Evolutionary conservation across 1,284 basidiomycete genomes (phyloP), one percentile per base, ranked within the genome.

Genomic region (Sphaerobolus stellatus): DNA sequence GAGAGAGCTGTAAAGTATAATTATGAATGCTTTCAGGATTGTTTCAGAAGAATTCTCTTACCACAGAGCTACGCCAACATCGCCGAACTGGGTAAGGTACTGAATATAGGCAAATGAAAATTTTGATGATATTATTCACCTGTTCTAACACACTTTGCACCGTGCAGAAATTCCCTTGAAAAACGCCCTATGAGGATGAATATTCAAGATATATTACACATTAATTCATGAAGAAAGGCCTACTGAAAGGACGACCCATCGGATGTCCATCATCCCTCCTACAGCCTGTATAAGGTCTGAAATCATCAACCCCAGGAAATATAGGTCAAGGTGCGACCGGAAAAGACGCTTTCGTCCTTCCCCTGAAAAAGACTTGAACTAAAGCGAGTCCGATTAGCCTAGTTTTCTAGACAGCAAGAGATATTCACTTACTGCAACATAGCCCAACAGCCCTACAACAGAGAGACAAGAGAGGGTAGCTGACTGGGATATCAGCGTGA

Each of bases 401-500:
- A 40, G 31, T 40, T 13, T 27, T 29, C 13, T 27, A 27, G 31
- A 40, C 18, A 31, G 29, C 22, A 50, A 8, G 28, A 36, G 7
- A n/a, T 3, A 20, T 22, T 6, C 30, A 47, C 59, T 44, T 24
- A 61, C 59, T n/a, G 31, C n/a, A 25, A 61, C 55, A 45, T 61
- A 61, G n/a, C 18, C 18, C 18, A 61, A 51, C 22, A 59, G 47
- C 18, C 22, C 29, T 11, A 58, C 8, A 14, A 61, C 59, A 5
- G 59, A 48, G 13, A 57, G 13, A 20, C 58, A 51, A 16, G 59
- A 61, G 13, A 61, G 41, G 34, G 48, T 58, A 8, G 58, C 59
- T n/a, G 58, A 53, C 50, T 61, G 46, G 25, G 55, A 49, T 13
- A 61, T 54, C 41, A 61, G 54, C 20, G 57, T 56, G 36, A 59